These are phyloP conservation scores for Trichoderma brevicompactum DNA, from an alignment of 2,329 filamentous ascomycete genomes.

Conservation along the genomic window DNA sequence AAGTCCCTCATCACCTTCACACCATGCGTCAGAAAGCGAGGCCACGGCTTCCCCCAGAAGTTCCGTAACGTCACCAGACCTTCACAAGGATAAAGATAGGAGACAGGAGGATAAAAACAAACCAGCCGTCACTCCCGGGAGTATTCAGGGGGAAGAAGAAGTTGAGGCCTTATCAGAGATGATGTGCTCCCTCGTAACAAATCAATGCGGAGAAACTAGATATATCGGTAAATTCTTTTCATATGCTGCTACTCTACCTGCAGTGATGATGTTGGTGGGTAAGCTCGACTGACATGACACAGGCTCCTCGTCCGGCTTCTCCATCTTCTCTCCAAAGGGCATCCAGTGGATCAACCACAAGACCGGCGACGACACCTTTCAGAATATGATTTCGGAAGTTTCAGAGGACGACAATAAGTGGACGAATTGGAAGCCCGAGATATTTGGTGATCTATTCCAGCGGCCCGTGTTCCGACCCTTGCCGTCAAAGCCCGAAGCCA, in stretches of 20 bases:
- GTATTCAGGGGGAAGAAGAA: constrained; percentile 63
- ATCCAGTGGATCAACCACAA: constrained; percentile 99
- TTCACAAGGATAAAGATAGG: constrained; percentile 46
- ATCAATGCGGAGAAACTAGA: constrained; percentile 89
- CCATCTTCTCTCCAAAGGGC: constrained; percentile 96
- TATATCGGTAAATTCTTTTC: constrained; percentile 75
- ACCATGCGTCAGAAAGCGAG: constrained; percentile 50
- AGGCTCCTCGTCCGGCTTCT: constrained; percentile 97
- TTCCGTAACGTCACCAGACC: constrained; percentile 58
- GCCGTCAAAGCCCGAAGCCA: constrained; percentile 82
- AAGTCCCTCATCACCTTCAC: constrained; percentile 57
- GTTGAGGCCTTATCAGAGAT: constrained; percentile 92
- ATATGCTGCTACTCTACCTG: background rate
- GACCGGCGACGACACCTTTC: constrained; percentile 93
- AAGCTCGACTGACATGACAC: constrained; percentile 27
- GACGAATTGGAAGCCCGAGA: constrained; percentile 97
- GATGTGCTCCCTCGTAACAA: constrained; percentile 98
- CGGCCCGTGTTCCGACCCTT: constrained; percentile 81
- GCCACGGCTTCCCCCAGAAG: constrained; percentile 54
- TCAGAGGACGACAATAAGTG: constrained; percentile 92
- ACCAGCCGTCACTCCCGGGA: constrained; percentile 45
- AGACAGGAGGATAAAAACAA: constrained; percentile 39
- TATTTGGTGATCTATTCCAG: constrained; percentile 90
- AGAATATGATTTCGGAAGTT: constrained; percentile 91
- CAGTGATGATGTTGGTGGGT: background rate